Evolutionary conservation across 371 early-diverging fungal genomes (phyloP).

Genomic region (Apophysomyces ossiformis): DNA sequence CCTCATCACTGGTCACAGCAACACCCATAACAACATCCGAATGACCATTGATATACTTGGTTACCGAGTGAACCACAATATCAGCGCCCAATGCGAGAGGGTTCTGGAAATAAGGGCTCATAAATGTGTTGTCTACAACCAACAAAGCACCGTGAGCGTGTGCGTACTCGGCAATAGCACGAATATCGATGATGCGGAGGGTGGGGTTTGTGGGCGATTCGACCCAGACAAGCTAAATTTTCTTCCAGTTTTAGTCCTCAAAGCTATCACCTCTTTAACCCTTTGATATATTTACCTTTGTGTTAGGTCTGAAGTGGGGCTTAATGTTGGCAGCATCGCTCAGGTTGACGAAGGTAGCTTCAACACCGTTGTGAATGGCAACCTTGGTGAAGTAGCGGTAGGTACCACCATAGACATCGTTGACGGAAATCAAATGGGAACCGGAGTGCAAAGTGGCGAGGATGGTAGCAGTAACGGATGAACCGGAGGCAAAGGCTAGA

Average conservation of each 20-base stretch:
- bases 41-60: conserved; percentile 98
- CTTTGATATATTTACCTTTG: conserved; percentile 49
- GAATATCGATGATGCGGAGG: conserved; percentile 91
- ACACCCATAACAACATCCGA: conserved; percentile 98
- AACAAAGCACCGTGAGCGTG: conserved; percentile 79
- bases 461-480: conserved; percentile 90
- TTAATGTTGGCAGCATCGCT: conserved; percentile 73
- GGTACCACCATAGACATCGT: conserved; percentile 98
- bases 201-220: conserved; percentile 98
- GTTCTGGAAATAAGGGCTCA: conserved; percentile 96
- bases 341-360: conserved; percentile 91
- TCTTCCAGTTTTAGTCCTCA: neutral
- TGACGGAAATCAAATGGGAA: conserved; percentile 88
- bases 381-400: conserved; percentile 97
- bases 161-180: conserved; percentile 81
- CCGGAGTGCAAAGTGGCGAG: conserved; percentile 75
- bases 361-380: conserved; percentile 70
- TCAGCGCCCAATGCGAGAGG: conserved; percentile 94
- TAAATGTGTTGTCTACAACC: conserved; percentile 99
- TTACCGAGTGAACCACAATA: conserved; percentile 97
- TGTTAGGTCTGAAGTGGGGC: conserved; percentile 73
- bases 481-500: conserved; percentile 95
- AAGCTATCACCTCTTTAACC: conserved; percentile 5
- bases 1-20: conserved; percentile 80
- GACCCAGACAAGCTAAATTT: conserved; percentile 80